Evolutionary conservation across 192 early-diverging fungal species (phyloP), one percentile per base, ranked within the genome.

Genomic region (Linnemannia exigua): DNA sequence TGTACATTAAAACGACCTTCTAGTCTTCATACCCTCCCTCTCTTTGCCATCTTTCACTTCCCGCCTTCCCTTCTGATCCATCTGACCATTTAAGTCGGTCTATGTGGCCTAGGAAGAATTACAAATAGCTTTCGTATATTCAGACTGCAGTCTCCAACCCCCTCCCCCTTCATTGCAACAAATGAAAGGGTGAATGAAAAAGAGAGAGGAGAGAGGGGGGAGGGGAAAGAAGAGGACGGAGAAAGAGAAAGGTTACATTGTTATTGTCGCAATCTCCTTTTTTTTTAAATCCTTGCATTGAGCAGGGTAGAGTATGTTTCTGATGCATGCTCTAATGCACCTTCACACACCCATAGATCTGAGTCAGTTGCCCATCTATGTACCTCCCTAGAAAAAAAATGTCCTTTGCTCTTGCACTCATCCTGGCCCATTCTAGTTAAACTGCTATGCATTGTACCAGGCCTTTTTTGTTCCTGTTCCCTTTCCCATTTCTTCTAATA

Each of bases 1-100:
- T 63, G 58, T 63, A 63, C 58, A 63, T 28, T 63, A 63, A 63
- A 58, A 63, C 28, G 28, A 63, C 9, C 58, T 28, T 63, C 58
- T 31, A 31, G 58, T 63, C 58, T 31, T 31, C 28, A 63, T 63
- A 31, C 58, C 58, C 15, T 33, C 22, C 58, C 28, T 11, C 15
- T 28, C 9, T 33, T 63, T 63, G 41, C 41, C 5, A 44, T 44
- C n/a, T n/a, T n/a, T n/a, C n/a, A n/a, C n/a, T n/a, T n/a, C n/a
- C n/a, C n/a, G n/a, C n/a, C n/a, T n/a, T n/a, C n/a, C n/a, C n/a
- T n/a, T n/a, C n/a, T n/a, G n/a, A n/a, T n/a, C n/a, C n/a, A n/a
- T n/a, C n/a, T n/a, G n/a, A n/a, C n/a, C n/a, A n/a, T n/a, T n/a
- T n/a, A n/a, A n/a, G n/a, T n/a, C n/a, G n/a, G n/a, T n/a, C n/a